Evolutionary conservation across 2,329 filamentous ascomycete genomes (phyloP), one percentile per base, ranked within the genome.

Genomic region (Berkeleyomyces rouxiae): DNA sequence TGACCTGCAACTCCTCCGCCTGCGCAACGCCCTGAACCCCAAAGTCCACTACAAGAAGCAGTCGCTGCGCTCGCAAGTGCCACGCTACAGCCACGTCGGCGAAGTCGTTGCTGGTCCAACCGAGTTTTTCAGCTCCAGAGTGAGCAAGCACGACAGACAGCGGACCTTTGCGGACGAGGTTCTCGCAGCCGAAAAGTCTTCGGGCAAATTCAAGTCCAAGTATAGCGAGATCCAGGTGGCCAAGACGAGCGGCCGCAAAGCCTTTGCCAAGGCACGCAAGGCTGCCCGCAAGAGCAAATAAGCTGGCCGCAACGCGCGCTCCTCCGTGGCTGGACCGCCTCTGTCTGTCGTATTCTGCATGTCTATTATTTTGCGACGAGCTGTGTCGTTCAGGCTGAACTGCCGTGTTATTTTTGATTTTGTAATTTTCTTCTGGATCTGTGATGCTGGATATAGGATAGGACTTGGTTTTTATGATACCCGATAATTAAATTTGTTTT

Each of bases 21-120:
- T 96, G 86, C 84, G 93, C 72, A 86, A 85, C 63, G 85, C 96
- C 23, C 79, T 97, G 31, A 92, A 97, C 67, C 85, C 90, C 0
- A 92, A 97, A 71, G 80, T 87, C 59, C 87, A 92, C 70, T 95
- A 95, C 78, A 95, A 92, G 72, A 97, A 96, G 73, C 68, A 70
- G 7, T 62, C 59, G 7, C 37, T 59, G 37, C 63, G 63, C 37
- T 61, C 64, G 11, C 77, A 82, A 65, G 75, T 86, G 0, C 93
- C 93, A 0, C 84, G 90, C 65, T 97, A 87, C 71, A 95, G 88
- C 23, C 89, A 95, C 69, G 83, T 96, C 37, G 93, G 92, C 63
- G 92, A 88, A 4, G 83, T 99, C 65, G 81, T 96, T 63, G 86
- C 95, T 69, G 91, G 91, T 0, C 85, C 90, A 1, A 91, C 90